Conservation (phyloP, 2,329 filamentous ascomycete species). For the Cladophialophora bantiana region DNA sequence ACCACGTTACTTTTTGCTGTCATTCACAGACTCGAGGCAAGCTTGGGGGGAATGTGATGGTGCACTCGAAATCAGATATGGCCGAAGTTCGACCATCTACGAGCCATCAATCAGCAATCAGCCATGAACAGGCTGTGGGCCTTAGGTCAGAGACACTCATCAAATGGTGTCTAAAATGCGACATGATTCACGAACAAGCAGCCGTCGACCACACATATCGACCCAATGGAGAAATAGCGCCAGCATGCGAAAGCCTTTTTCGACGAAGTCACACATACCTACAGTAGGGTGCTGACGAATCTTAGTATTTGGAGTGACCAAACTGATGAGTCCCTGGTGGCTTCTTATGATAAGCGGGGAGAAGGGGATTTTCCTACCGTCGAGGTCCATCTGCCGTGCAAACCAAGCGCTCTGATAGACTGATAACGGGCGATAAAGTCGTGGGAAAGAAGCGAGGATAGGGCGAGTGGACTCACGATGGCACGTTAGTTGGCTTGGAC, state of each 20-base stretch:
- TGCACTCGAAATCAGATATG: neutral
- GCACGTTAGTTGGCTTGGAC: conserved; percentile 13
- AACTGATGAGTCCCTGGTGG: neutral
- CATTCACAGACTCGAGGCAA: neutral
- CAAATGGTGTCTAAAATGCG: neutral
- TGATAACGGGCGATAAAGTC: conserved; percentile 8
- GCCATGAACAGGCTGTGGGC: neutral
- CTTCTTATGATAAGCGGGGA: neutral
- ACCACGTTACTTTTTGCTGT: neutral
- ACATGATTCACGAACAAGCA: neutral
- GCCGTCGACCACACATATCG: neutral
- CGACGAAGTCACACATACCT: neutral
- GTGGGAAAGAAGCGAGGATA: neutral
- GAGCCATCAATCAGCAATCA: neutral
- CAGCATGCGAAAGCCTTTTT: neutral
- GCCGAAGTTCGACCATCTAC: neutral
- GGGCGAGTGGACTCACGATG: conserved; percentile 2
- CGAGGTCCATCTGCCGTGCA: conserved; percentile 4
- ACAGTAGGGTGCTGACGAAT: conserved; percentile 13
- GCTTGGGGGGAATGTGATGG: neutral
- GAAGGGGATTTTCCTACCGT: neutral
- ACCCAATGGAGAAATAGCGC: neutral
- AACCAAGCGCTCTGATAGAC: conserved; percentile 1
- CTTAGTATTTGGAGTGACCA: neutral
- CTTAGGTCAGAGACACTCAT: neutral